Percentiles rank a stretch among this genome's conserved stretches.
Conservation (phyloP, 208 protist species). For the Naegleria fowleri region DNA sequence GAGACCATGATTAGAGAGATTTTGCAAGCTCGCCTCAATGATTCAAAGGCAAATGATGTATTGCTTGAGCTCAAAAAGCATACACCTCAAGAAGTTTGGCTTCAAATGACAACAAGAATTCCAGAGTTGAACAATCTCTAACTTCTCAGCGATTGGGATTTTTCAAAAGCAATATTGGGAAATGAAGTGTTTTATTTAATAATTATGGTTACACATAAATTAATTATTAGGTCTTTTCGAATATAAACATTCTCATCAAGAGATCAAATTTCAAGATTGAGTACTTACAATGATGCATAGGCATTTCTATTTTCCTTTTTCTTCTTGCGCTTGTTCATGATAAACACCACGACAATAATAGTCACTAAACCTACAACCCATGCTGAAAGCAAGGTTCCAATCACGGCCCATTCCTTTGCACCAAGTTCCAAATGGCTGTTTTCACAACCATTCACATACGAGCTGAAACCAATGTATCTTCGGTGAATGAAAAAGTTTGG, state of each 20-base stretch:
- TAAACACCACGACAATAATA: not conserved
- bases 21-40: not conserved
- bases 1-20: not conserved
- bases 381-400: not conserved
- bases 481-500: not conserved
- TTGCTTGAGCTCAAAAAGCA: not conserved
- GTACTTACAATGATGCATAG: not conserved
- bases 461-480: not conserved
- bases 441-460: not conserved
- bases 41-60: not conserved
- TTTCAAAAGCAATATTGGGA: not conserved
- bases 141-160: not conserved
- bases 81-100: not conserved
- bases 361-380: not conserved
- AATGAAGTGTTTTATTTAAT: not conserved
- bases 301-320: not conserved
- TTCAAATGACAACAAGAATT: not conserved
- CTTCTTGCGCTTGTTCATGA: not conserved
- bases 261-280: too few species aligned
- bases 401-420: not conserved
- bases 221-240: not conserved
- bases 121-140: not conserved
- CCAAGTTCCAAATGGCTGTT: not conserved
- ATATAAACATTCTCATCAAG: too few species aligned
- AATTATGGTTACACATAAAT: not conserved